Percentiles rank a stretch among this genome's conserved stretches.
These are phyloP conservation scores for Bipolaris oryzae DNA, from an alignment of 2,329 filamentous ascomycete species.

Conservation along the genomic window DNA sequence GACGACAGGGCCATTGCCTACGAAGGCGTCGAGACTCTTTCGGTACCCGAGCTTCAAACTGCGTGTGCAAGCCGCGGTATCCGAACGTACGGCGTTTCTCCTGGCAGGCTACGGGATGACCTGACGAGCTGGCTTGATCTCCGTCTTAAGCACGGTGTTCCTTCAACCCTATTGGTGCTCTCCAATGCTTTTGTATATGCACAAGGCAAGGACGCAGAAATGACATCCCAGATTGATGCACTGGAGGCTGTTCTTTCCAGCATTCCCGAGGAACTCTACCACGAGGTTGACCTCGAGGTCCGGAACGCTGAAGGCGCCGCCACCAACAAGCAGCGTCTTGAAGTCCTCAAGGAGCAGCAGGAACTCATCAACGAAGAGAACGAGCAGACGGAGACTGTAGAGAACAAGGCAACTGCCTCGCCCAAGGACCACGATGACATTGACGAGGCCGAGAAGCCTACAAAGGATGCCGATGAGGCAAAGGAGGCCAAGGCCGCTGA, in stretches of 20 bases:
- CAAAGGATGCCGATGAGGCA: slow-evolving; percentile 20
- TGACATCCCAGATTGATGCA: slow-evolving; percentile 88
- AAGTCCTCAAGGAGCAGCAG: slow-evolving; percentile 97
- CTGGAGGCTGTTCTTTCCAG: slow-evolving; percentile 89
- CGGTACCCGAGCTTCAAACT: slow-evolving; percentile 90
- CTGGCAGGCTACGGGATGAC: slow-evolving; percentile 84
- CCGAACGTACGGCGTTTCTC: slow-evolving; percentile 89
- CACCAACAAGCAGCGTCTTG: slow-evolving; percentile 97
- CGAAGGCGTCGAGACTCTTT: slow-evolving; percentile 90
- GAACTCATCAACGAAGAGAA: slow-evolving; percentile 98
- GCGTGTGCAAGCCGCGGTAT: slow-evolving; percentile 92
- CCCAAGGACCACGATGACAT: slow-evolving; percentile 90
- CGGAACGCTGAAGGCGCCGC: slow-evolving; percentile 95
- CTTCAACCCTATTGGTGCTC: slow-evolving; percentile 90
- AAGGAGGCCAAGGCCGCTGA: slow-evolving; percentile 29
- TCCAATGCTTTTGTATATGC: slow-evolving; percentile 98
- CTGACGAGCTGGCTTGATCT: slow-evolving; percentile 94
- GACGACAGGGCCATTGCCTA: slow-evolving; percentile 94
- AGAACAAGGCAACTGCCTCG: slow-evolving; percentile 74
- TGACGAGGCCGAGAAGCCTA: slow-evolving; percentile 85
- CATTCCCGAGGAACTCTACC: slow-evolving; percentile 97
- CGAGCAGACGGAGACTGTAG: slow-evolving; percentile 78
- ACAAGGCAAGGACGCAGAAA: slow-evolving; percentile 81
- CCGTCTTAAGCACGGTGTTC: slow-evolving; percentile 90
- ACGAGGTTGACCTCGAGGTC: slow-evolving; percentile 98